A percentile compares a stretch with the other conserved stretches of the same genome.
phyloP scores from a whole-genome alignment of 805 yeast genomes.

The Hanseniaspora clermontiae region DNA sequence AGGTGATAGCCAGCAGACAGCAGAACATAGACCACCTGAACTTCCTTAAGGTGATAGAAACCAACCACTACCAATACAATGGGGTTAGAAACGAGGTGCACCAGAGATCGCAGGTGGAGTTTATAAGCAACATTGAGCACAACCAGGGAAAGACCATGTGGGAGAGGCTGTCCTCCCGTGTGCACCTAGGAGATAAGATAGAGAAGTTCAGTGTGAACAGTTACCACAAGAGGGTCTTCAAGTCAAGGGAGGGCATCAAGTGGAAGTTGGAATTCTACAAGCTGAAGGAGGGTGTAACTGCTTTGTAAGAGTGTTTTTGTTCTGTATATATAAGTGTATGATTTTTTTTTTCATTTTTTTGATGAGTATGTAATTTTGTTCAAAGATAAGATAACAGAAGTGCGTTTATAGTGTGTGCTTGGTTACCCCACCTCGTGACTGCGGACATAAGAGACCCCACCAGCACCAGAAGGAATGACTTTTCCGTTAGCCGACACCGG shows the following conservation, averaged over 20 bases:
- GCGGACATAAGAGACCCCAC: no score
- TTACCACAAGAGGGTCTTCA: conserved; percentile 1
- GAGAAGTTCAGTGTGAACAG: conserved; percentile 6
- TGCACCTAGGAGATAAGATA: conserved; percentile 6
- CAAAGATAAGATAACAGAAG: no score
- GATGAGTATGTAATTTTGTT: no score
- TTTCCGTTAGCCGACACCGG: no score
- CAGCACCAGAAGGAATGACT: no score
- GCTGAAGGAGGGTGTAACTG: neutral
- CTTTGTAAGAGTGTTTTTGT: neutral
- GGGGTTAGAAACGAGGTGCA: conserved; percentile 28
- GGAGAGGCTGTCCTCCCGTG: conserved; percentile 9
- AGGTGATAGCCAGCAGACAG: conserved; percentile 26
- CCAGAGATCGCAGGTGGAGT: conserved; percentile 51
- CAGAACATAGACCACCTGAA: conserved; percentile 74
- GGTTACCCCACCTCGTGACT: no score
- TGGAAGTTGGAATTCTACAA: conserved; percentile 8
- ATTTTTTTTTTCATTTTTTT: no score
- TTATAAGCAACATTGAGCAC: conserved; percentile 47
- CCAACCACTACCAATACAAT: conserved; percentile 40
- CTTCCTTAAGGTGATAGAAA: conserved; percentile 69
- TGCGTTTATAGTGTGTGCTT: no score
- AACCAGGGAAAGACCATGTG: neutral
- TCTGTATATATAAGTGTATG: no score
- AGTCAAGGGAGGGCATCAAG: conserved; percentile 8